phyloP scores from a whole-genome alignment of 2,329 filamentous ascomycete genomes.

The Plectosphaerella sp. region DNA sequence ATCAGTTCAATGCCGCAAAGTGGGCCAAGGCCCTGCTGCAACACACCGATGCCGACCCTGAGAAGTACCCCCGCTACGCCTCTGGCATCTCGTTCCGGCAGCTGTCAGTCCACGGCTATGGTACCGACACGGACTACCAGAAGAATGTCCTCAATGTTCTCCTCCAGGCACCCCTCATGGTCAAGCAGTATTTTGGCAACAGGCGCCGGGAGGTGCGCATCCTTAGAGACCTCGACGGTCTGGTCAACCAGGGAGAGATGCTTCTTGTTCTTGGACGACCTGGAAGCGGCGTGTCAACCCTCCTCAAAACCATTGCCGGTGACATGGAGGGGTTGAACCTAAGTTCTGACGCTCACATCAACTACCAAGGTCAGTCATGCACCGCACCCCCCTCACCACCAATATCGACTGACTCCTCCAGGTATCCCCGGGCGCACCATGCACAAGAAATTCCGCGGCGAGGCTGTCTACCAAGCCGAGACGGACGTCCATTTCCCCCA shows the following conservation, averaged over 20 bases:
- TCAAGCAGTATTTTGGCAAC: constrained; percentile 14
- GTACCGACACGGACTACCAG: constrained; percentile 28
- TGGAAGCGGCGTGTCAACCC: constrained; percentile 48
- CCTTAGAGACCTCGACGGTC: constrained; percentile 44
- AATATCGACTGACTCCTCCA: not conserved
- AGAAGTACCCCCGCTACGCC: constrained; percentile 28
- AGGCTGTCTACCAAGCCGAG: constrained; percentile 63
- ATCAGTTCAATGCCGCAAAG: constrained; percentile 37
- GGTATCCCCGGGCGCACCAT: constrained; percentile 27
- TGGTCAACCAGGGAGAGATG: constrained; percentile 39
- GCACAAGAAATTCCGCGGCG: constrained; percentile 42
- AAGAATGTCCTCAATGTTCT: constrained; percentile 25
- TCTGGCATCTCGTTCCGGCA: constrained; percentile 33
- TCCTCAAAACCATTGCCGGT: constrained; percentile 52
- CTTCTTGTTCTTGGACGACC: constrained; percentile 45
- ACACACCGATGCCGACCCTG: constrained; percentile 28
- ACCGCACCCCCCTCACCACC: not conserved
- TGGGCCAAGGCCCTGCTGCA: constrained; percentile 42
- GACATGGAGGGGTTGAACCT: constrained; percentile 47
- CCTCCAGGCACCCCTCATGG: constrained; percentile 13
- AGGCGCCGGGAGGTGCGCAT: constrained; percentile 40
- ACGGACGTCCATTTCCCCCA: constrained; percentile 60
- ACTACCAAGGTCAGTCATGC: constrained; percentile 42
- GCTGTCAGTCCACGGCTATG: constrained; percentile 31
- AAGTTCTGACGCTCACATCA: constrained; percentile 36